Conservation (phyloP, 176 grass and related monocot species). For the Tillandsia fasciculata region DNA sequence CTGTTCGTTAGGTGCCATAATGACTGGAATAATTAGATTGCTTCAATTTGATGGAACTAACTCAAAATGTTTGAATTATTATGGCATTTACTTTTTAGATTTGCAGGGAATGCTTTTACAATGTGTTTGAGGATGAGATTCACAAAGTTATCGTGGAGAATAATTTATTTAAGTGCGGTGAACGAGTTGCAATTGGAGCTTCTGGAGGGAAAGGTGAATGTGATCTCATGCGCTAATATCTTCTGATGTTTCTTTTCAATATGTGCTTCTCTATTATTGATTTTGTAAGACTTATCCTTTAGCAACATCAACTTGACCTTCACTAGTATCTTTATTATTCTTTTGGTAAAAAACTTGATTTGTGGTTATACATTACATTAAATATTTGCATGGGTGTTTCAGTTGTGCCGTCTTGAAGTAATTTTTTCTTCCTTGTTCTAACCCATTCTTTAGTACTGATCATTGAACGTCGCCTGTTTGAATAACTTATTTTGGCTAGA, state of each 20-base stretch:
- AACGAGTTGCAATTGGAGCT: constrained; percentile 88
- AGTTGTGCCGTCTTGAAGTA: no score
- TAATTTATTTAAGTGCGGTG: constrained; percentile 70
- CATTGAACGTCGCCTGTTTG: no score
- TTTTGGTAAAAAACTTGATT: no score
- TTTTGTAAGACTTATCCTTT: no score
- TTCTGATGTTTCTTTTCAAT: constrained; percentile 2
- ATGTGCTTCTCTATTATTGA: neutral
- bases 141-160: constrained; percentile 71
- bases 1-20: neutral
- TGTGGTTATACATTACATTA: no score
- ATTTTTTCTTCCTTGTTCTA: no score
- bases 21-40: neutral
- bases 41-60: neutral
- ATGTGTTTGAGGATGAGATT: constrained; percentile 87
- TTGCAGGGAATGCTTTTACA: constrained; percentile 82
- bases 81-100: constrained; percentile 43
- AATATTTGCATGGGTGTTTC: no score
- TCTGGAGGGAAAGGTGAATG: constrained; percentile 87
- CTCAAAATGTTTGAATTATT: neutral
- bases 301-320: no score
- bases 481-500: no score
- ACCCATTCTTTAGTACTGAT: no score
- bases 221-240: neutral
- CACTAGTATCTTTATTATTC: no score